These are phyloP conservation scores for Plantago elongata DNA, from an alignment of 257 asterid genomes.

Conservation along the genomic window DNA sequence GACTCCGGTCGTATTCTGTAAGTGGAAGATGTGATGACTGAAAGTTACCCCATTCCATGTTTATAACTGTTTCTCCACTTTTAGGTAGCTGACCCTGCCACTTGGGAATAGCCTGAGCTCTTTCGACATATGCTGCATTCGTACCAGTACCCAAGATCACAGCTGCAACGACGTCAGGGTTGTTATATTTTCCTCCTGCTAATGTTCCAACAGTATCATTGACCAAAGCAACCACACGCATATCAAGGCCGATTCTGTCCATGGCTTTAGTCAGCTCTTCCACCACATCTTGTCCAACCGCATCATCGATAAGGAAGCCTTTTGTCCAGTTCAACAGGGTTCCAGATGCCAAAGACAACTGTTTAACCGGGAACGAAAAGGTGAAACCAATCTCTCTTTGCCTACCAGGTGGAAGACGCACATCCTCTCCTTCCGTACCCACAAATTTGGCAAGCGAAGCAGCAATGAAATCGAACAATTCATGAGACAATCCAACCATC, in stretches of 20 bases:
- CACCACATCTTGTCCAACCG: constrained; percentile 83
- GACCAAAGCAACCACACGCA: constrained; percentile 83
- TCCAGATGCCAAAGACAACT: constrained; percentile 61
- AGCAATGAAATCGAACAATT: constrained; percentile 77
- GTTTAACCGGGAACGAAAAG: constrained; percentile 87
- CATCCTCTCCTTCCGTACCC: constrained; percentile 61
- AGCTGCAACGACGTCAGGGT: constrained; percentile 76
- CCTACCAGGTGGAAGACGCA: constrained; percentile 52
- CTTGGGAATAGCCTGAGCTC: constrained; percentile 79
- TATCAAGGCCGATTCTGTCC: constrained; percentile 72
- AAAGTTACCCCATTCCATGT: constrained; percentile 98
- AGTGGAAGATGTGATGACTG: constrained; percentile 84
- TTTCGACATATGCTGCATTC: constrained; percentile 91
- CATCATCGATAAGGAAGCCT: constrained; percentile 49
- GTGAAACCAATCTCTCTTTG: constrained; percentile 95
- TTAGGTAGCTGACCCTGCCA: constrained; percentile 64
- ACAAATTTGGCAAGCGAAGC: constrained; percentile 60
- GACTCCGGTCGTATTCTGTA: constrained; percentile 67
- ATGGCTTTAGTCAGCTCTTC: constrained; percentile 71
- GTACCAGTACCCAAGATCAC: constrained; percentile 93
- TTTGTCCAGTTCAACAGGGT: constrained; percentile 57
- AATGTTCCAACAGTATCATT: constrained; percentile 94
- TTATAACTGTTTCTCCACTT: constrained; percentile 85
- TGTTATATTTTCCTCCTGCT: constrained; percentile 70
- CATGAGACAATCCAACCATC: constrained; percentile 77